These are phyloP conservation scores for Dipteronia sinensis DNA, from an alignment of 345 rosid species.

Conservation along the genomic window DNA sequence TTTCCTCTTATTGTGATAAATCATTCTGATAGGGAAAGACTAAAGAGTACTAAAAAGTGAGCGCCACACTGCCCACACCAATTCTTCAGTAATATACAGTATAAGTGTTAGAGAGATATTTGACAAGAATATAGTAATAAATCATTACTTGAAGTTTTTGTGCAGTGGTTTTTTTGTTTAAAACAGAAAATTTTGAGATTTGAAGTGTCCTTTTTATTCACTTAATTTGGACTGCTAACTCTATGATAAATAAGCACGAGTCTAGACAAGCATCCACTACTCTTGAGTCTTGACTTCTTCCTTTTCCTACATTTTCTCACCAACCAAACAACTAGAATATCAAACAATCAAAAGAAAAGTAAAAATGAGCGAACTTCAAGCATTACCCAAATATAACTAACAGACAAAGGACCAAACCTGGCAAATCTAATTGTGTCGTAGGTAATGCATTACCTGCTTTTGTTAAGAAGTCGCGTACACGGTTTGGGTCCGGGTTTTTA, in stretches of 20 bases:
- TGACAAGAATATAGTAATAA: not conserved
- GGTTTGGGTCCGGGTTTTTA: no score
- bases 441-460: no score
- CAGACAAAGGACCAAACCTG: slow-evolving; percentile 52
- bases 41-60: not conserved
- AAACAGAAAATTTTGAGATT: not conserved
- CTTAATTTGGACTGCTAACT: not conserved
- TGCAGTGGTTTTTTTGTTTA: not conserved
- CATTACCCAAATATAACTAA: not conserved
- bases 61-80: no score
- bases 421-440: no score
- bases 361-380: not conserved
- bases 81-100: no score
- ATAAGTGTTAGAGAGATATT: not conserved
- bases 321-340: not conserved
- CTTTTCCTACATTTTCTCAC: not conserved
- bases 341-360: not conserved
- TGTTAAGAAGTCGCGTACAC: no score
- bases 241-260: not conserved
- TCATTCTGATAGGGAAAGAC: not conserved
- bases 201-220: not conserved
- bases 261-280: no score
- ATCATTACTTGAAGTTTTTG: not conserved
- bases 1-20: not conserved
- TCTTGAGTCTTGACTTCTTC: no score